Evolutionary conservation across 116 monocot species (phyloP), one percentile per base, ranked within the genome.

Genomic region (Trichopus zeylanicus): DNA sequence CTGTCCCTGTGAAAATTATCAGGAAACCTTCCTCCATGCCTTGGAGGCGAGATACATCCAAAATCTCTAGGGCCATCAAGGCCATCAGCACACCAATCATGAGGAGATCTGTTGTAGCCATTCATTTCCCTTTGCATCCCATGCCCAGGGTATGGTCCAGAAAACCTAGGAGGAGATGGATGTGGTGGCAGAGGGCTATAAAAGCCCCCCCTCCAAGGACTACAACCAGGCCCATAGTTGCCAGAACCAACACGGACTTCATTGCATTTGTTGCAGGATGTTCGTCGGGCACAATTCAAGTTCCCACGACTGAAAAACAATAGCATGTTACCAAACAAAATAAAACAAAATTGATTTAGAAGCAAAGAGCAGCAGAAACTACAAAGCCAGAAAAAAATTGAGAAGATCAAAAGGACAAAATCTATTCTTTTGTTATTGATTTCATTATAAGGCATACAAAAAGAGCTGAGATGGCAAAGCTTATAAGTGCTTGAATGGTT

Each of bases 241-340:
- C 65, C 76, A 25, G 49, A 34, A 24, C 56, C 72, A 56, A 49
- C 79, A 7, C 92, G 78, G 39, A 62, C 69, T 55, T 81, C 72
- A 48, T 86, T 69, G 55, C 99, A 99, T 48, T 81, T 88, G 78
- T 85, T 78, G 70, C 99, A 99, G 72, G 74, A 69, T 35, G 74
- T 76, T 48, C 92, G 65, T 11, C 88, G 61, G 19, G 99, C 82
- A 74, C 91, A 99, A 71, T 99, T 99, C 27, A 99, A 63, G 62
- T 88, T 99, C 16, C 83, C 85, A 55, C 99, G 92, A 4, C 99
- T 99, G 70, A 70, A 77, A 59, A n/a, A n/a, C n/a, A 60, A 18
- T 60, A 3, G 23, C 19, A 22, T 20, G 7, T 22, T 23, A 48
- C n/a, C 13, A 16, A 1, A 42, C 42, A 16, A 0, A 42, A 42